Base-by-base conservation (phyloP, 352 stramenopile genomes). In the Phytophthora kernoviae region DNA sequence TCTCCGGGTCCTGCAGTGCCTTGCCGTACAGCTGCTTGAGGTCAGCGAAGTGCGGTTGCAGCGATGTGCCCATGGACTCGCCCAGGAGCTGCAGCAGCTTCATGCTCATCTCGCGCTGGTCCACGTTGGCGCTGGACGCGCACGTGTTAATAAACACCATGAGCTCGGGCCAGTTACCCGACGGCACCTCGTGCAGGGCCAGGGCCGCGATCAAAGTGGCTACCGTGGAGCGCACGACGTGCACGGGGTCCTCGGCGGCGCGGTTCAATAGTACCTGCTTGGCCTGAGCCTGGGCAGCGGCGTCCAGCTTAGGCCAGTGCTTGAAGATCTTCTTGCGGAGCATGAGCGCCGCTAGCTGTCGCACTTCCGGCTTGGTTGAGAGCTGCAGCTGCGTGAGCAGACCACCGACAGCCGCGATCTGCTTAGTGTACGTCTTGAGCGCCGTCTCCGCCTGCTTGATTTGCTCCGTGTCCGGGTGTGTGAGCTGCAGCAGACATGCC, bases 311-410 rank as follows among this genome's bases (percentile, higher is more conserved):
- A 21, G 79, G 68, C 77, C 96, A 98, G 71, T 98, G 93, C 67
- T 95, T 93, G 50, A 91, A 77, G 41, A 99, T 87, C 65, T 97
- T 96, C 78, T 98, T 98, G 58, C 94, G 91, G 40, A 99, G 79
- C 68, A 98, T 81, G 57, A 98, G 87, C 37, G 88, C 93, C 10
- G 91, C 90, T 37, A 98, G 78, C 70, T 98, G 94, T 41, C 96
- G 91, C 53, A 98, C 91, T 42, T 88, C 75, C 11, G 79, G 68
- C 59, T 90, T 87, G 43, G 44, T 49, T 62, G 87, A 96, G 62
- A 75, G 72, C 75, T 90, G 84, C 56, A 97, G 73, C 66, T 97
- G 88, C 62, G 88, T 93, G 55, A 98, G 89, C 62, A 98, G 76
- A 1, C 88, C 87, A 46, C 79, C 73, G 26, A 98, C 88, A 21